These are phyloP conservation scores for Claviceps pazoutovae DNA, from an alignment of 2,329 filamentous ascomycete species.

Conservation along the genomic window DNA sequence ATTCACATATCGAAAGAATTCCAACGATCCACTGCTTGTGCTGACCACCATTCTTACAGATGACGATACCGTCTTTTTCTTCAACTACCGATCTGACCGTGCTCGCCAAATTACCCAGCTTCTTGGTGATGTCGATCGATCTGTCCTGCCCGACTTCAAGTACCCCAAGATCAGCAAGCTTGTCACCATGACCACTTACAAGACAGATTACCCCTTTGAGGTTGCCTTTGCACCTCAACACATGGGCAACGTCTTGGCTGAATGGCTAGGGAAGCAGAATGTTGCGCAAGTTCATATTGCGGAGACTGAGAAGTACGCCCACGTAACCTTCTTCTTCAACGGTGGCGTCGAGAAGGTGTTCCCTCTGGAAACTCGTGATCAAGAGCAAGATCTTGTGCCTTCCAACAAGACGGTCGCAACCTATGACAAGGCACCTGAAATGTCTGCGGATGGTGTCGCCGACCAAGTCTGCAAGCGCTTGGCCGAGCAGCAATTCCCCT, in stretches of 20 bases:
- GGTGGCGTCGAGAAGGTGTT: conserved; percentile 96
- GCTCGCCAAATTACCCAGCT: conserved; percentile 93
- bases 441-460: conserved; percentile 85
- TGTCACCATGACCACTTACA: conserved; percentile 98
- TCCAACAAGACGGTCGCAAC: conserved; percentile 84
- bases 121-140: conserved; percentile 82
- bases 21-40: not conserved
- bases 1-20: conserved; percentile 8
- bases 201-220: conserved; percentile 82
- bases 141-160: conserved; percentile 76
- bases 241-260: conserved; percentile 96
- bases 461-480: conserved; percentile 83
- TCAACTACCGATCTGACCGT: conserved; percentile 99
- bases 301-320: conserved; percentile 98
- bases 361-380: conserved; percentile 78
- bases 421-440: conserved; percentile 88
- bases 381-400: conserved; percentile 62
- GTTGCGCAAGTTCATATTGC: conserved; percentile 92
- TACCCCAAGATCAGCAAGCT: conserved; percentile 77
- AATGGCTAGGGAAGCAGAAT: conserved; percentile 83
- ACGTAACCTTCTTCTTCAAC: conserved; percentile 99
- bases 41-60: conserved; percentile 34
- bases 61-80: conserved; percentile 93
- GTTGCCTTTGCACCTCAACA: conserved; percentile 86
- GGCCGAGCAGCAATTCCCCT: conserved; percentile 73